Percentiles rank a stretch among this genome's conserved stretches.
Evolutionary conservation across 805 yeast genomes (phyloP).

Genomic region (Candida stauntonica): DNA sequence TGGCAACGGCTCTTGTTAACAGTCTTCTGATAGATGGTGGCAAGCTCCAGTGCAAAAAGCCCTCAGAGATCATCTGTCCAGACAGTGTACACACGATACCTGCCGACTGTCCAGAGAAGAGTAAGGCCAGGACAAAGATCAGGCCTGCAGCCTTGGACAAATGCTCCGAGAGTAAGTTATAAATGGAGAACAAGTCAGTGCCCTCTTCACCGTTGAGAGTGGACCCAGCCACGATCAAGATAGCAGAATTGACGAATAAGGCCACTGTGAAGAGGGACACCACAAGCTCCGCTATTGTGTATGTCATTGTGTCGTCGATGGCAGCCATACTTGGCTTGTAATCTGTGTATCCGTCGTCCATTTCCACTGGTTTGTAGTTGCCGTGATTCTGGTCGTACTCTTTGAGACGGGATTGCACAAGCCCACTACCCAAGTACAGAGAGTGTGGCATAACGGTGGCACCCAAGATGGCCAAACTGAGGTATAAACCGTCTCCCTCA

Average conservation of each 20-base stretch:
- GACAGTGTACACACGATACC: slow-evolving; percentile 94
- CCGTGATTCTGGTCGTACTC: slow-evolving; percentile 75
- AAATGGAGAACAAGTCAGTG: slow-evolving; percentile 76
- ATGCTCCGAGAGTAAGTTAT: slow-evolving; percentile 54
- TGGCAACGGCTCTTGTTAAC: slow-evolving; percentile 78
- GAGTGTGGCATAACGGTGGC: slow-evolving; percentile 97
- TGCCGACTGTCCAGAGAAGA: slow-evolving; percentile 86
- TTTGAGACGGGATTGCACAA: slow-evolving; percentile 79
- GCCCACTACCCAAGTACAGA: slow-evolving; percentile 79
- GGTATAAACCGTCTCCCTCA: slow-evolving; percentile 63
- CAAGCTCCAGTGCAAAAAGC: slow-evolving; percentile 75
- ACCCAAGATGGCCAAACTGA: slow-evolving; percentile 83
- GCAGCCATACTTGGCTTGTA: slow-evolving; percentile 83
- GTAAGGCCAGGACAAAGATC: slow-evolving; percentile 76
- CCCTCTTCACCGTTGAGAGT: slow-evolving; percentile 51
- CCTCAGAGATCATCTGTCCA: slow-evolving; percentile 93
- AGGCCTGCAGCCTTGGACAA: slow-evolving; percentile 78
- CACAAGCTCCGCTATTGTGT: slow-evolving; percentile 77
- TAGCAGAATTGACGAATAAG: slow-evolving; percentile 83
- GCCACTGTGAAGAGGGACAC: slow-evolving; percentile 87
- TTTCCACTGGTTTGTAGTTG: slow-evolving; percentile 36
- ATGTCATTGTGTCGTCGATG: slow-evolving; percentile 73
- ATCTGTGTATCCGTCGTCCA: slow-evolving; percentile 31
- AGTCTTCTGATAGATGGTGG: slow-evolving; percentile 79
- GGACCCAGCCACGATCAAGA: slow-evolving; percentile 89